Percentiles rank a stretch among this genome's conserved stretches.
Conservation (phyloP, 495 filamentous ascomycete species). For the Pseudoneurospora amorphoporcata region DNA sequence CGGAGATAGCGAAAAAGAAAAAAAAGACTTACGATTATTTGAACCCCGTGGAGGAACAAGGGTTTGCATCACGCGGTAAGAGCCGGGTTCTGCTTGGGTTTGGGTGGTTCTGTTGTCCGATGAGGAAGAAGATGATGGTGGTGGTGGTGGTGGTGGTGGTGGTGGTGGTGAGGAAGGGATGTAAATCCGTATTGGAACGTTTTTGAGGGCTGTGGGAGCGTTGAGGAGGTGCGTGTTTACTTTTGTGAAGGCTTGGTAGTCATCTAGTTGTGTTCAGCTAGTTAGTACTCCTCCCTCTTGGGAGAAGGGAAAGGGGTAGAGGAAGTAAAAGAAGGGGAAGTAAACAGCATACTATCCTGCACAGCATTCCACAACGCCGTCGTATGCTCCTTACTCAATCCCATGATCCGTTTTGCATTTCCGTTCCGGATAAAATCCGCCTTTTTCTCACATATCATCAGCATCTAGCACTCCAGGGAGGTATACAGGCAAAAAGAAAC, state of each 20-base stretch:
- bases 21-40: slow-evolving; percentile 22
- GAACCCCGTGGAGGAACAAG: slow-evolving; percentile 42
- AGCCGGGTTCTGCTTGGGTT: slow-evolving; percentile 20
- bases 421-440: slow-evolving; percentile 89
- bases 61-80: slow-evolving; percentile 61
- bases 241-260: slow-evolving; percentile 58
- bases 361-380: slow-evolving; percentile 80
- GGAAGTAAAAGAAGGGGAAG: not conserved
- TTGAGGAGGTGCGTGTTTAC: slow-evolving; percentile 74
- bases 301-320: not conserved
- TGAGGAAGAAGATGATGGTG: slow-evolving; percentile 4
- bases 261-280: slow-evolving; percentile 40
- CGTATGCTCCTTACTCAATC: slow-evolving; percentile 76
- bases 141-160: too few relatives aligned
- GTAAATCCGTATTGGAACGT: slow-evolving; percentile 81
- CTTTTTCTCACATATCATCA: slow-evolving; percentile 17
- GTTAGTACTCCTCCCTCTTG: not conserved
- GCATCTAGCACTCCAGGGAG: too few relatives aligned
- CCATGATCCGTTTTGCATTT: slow-evolving; percentile 88
- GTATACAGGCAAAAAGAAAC: not conserved
- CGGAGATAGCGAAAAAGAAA: not conserved
- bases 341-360: slow-evolving; percentile 51
- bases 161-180: slow-evolving; percentile 54
- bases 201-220: slow-evolving; percentile 59
- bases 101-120: slow-evolving; percentile 14